Base-by-base conservation (phyloP, 768 basidiomycete species). In the Podaxis sp. region DNA sequence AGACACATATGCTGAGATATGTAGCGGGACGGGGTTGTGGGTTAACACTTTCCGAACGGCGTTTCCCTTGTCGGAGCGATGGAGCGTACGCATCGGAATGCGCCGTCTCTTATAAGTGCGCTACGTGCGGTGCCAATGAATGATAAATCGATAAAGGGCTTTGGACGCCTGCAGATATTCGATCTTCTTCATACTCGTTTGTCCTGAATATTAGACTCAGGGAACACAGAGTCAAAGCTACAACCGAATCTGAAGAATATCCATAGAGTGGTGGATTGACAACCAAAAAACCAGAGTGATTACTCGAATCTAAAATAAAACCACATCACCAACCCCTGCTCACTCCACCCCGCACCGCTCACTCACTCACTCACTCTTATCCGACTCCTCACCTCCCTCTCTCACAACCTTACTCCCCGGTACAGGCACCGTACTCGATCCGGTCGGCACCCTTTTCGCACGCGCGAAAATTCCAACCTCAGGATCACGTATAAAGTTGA, bases 401-500 rank as follows among this genome's bases (percentile, higher is more conserved):
- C 28, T 54, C 4, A 15, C 52, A 40, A 53, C 38, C 24, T 58
- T 66, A 11, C 40, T 55, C 12, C 6, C 48, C n/a, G 39, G 19
- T 38, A 30, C 19, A 6, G 24, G 24, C 33, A 54, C 55, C 15
- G 40, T 58, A 44, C 52, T 39, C 2, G 53, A 54, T 13, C 46
- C n/a, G 4, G 42, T 22, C 6, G 61, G 72, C 65, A 86, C 63
- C 70, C 96, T 79, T 75, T 98, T 98, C 7, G 88, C 93, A 7
- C 96, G 82, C 12, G 92, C 88, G 73, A 90, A 96, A 66, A 98
- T 87, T 2, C 95, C 95, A 30, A 95, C 92, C 65, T 91, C 87
- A 13, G 83, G 82, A 68, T 97, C 95, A 28, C 93, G 86, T 60
- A 99, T 97, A 72, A 99, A 99, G 75, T 94, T 94, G 61, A 92